Evolutionary conservation across 1,139 yeast genomes (phyloP).

Genomic region (Debaryomyces sp.): DNA sequence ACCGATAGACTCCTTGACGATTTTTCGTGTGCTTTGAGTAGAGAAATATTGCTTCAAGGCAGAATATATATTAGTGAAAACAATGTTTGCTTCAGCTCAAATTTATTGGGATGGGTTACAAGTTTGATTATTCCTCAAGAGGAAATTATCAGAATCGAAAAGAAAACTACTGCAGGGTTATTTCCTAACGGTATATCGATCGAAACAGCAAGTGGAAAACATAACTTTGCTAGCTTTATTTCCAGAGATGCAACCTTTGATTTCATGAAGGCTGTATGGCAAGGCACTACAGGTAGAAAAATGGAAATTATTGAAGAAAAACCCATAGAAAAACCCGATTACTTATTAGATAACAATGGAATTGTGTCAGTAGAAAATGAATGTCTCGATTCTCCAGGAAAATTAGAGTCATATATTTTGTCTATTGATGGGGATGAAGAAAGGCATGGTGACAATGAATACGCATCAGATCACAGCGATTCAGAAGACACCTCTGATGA

Average conservation of each 20-base stretch:
- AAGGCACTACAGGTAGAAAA: conserved; percentile 28
- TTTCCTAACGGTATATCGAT: conserved; percentile 88
- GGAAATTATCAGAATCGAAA: conserved; percentile 75
- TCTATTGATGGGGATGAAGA: conserved; percentile 35
- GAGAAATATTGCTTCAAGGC: conserved; percentile 92
- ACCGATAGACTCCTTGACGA: conserved; percentile 80
- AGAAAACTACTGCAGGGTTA: conserved; percentile 81
- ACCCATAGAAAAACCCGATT: conserved; percentile 8
- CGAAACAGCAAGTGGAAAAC: conserved; percentile 68
- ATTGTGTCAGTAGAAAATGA: conserved; percentile 10
- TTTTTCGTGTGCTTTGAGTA: conserved; percentile 84
- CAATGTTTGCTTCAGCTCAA: conserved; percentile 87
- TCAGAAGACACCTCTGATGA: conserved; percentile 10
- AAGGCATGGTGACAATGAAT: conserved; percentile 14
- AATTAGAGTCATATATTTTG: conserved; percentile 33
- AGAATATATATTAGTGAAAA: conserved; percentile 81
- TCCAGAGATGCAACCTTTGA: conserved; percentile 80
- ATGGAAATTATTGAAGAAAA: conserved; percentile 14
- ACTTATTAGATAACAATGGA: conserved; percentile 13
- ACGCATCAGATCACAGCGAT: conserved; percentile 11
- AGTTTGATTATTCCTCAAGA: conserved; percentile 70
- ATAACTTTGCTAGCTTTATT: conserved; percentile 84
- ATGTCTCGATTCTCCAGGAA: conserved; percentile 14
- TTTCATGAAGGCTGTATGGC: conserved; percentile 66
- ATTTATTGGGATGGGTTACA: conserved; percentile 91